A percentile compares a stretch with the other conserved stretches of the same genome.
phyloP scores from a whole-genome alignment of 441 rosid species.

The Croton laevigatus region DNA sequence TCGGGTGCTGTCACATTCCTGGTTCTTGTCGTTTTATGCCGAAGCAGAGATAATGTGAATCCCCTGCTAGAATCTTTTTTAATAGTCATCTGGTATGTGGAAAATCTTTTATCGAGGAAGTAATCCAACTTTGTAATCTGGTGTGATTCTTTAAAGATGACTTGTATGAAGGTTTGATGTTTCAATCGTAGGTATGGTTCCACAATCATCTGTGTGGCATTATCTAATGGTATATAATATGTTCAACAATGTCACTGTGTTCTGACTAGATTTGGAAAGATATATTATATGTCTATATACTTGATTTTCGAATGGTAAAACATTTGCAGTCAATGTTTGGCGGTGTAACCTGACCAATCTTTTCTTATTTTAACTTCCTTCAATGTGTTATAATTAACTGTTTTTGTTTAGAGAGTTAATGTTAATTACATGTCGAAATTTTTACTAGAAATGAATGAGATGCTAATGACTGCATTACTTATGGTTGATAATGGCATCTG shows the following conservation, averaged over 20 bases:
- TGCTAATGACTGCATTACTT: not conserved
- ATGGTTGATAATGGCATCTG: not conserved
- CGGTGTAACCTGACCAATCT: not conserved
- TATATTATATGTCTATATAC: not conserved
- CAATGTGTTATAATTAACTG: not conserved
- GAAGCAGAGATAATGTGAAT: not conserved
- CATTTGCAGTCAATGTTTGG: not conserved
- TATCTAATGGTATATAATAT: not conserved
- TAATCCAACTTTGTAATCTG: not conserved
- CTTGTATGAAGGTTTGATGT: not conserved
- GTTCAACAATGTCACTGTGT: not conserved
- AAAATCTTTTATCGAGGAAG: not conserved
- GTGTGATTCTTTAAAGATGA: not conserved
- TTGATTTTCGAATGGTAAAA: not conserved
- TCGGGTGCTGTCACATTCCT: not conserved
- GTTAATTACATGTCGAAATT: no score
- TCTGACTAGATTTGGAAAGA: not conserved
- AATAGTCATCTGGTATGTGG: not conserved
- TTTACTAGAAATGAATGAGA: conserved; percentile 4
- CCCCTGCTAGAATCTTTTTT: not conserved
- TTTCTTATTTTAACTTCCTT: not conserved
- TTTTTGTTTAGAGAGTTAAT: no score
- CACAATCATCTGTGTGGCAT: not conserved
- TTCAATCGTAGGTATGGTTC: not conserved
- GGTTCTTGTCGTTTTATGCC: not conserved